Percentiles rank a stretch among this genome's conserved stretches.
These are phyloP conservation scores for Picea sitchensis DNA, from an alignment of 75 land plant species.

Conservation along the genomic window DNA sequence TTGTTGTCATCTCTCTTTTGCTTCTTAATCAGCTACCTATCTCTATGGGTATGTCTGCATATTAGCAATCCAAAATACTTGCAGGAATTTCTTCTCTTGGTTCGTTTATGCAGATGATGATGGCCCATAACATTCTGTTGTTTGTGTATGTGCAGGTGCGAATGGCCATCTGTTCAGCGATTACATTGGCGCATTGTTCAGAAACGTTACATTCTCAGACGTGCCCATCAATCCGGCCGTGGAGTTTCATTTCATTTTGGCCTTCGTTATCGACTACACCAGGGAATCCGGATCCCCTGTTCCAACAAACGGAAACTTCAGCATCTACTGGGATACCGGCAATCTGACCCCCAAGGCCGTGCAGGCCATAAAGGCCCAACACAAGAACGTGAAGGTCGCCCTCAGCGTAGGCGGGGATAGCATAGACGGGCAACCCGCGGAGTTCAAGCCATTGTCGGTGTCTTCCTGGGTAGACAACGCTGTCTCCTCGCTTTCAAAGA, in stretches of 20 bases:
- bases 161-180: constrained; percentile 14
- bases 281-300: not conserved
- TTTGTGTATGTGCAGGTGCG: too few relatives aligned
- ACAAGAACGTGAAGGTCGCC: constrained; percentile 35
- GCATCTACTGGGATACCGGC: constrained; percentile 46
- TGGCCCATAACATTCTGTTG: too few relatives aligned
- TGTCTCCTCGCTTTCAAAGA: constrained; percentile 20
- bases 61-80: too few relatives aligned
- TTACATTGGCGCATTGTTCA: constrained; percentile 27
- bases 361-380: constrained; percentile 14
- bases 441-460: constrained; percentile 26
- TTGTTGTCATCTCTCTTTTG: too few relatives aligned
- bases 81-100: too few relatives aligned
- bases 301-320: constrained; percentile 23
- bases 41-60: too few relatives aligned
- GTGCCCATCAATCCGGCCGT: constrained; percentile 19
- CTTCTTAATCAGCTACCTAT: too few relatives aligned
- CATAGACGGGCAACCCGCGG: not conserved
- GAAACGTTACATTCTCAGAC: constrained; percentile 19
- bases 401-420: constrained; percentile 44
- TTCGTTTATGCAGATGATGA: too few relatives aligned
- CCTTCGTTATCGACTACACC: constrained; percentile 33
- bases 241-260: constrained; percentile 26
- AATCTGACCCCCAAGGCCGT: constrained; percentile 41
- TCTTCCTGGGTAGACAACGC: constrained; percentile 37